These are phyloP conservation scores for Cladosporium sp. DNA, from an alignment of 2,329 filamentous ascomycete species.

Conservation along the genomic window DNA sequence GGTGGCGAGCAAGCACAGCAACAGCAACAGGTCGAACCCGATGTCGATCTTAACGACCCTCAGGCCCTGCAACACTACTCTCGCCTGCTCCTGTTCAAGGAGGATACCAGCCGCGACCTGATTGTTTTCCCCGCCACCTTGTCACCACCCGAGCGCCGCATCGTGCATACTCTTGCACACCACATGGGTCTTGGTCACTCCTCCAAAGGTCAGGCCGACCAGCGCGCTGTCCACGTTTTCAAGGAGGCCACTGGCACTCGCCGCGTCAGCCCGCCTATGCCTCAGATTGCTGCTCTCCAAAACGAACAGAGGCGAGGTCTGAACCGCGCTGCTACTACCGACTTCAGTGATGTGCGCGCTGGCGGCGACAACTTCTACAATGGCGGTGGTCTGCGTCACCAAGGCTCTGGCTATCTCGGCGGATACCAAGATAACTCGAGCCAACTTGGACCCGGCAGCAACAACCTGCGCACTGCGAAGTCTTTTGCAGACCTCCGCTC, in stretches of 20 bases:
- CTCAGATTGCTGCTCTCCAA: constrained; percentile 66
- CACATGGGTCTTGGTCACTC: constrained; percentile 90
- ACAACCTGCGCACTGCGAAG: constrained; percentile 81
- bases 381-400: constrained; percentile 72
- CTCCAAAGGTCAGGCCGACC: constrained; percentile 83
- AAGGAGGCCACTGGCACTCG: constrained; percentile 61
- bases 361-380: constrained; percentile 74
- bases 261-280: constrained; percentile 60
- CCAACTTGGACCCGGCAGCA: constrained; percentile 68
- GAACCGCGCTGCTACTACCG: constrained; percentile 93
- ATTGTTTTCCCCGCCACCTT: constrained; percentile 81
- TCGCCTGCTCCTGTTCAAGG: constrained; percentile 84
- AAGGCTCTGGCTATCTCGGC: constrained; percentile 78
- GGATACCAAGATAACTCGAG: constrained; percentile 70
- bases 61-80: constrained; percentile 85
- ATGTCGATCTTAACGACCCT: constrained; percentile 89
- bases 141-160: constrained; percentile 79
- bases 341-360: constrained; percentile 76
- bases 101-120: constrained; percentile 73
- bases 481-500: constrained; percentile 95
- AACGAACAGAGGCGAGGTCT: constrained; percentile 75
- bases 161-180: constrained; percentile 91
- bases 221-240: constrained; percentile 87
- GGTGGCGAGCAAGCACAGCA: constrained; percentile 36
- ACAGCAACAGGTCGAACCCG: constrained; percentile 41